phyloP scores from a whole-genome alignment of 2,329 filamentous ascomycete genomes.

The Lasiodiplodia citricola region DNA sequence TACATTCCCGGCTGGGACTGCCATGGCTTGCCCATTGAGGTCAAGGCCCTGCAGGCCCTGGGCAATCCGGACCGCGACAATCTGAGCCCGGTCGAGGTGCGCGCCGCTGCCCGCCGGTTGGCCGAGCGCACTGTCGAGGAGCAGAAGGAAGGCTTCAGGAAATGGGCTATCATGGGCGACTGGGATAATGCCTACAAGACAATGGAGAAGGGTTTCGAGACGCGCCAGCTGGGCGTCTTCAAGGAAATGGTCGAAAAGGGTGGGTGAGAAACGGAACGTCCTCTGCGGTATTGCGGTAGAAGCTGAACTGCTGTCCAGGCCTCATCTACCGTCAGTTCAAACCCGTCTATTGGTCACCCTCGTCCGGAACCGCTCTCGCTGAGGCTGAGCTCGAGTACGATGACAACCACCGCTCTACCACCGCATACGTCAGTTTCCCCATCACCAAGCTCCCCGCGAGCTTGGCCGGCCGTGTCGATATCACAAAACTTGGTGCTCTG shows the following conservation, averaged over 20 bases:
- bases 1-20: conserved; percentile 98
- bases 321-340: conserved; percentile 80
- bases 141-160: conserved; percentile 75
- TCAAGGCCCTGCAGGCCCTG: conserved; percentile 79
- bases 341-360: conserved; percentile 87
- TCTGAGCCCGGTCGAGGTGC: conserved; percentile 60
- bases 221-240: conserved; percentile 76
- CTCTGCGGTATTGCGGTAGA: not conserved
- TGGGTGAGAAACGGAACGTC: conserved; percentile 38
- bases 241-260: conserved; percentile 72
- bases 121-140: conserved; percentile 71
- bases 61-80: conserved; percentile 39
- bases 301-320: conserved; percentile 44
- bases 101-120: conserved; percentile 67
- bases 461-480: conserved; percentile 36
- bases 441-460: conserved; percentile 57
- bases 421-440: conserved; percentile 82
- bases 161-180: conserved; percentile 79
- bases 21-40: conserved; percentile 94
- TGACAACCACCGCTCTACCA: conserved; percentile 71
- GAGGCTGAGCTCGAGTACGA: conserved; percentile 87
- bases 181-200: conserved; percentile 80
- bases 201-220: conserved; percentile 77
- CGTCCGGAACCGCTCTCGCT: conserved; percentile 77
- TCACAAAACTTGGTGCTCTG: conserved; percentile 69